Conservation (phyloP, 345 rosid species). For the Gossypium herbaceum region DNA sequence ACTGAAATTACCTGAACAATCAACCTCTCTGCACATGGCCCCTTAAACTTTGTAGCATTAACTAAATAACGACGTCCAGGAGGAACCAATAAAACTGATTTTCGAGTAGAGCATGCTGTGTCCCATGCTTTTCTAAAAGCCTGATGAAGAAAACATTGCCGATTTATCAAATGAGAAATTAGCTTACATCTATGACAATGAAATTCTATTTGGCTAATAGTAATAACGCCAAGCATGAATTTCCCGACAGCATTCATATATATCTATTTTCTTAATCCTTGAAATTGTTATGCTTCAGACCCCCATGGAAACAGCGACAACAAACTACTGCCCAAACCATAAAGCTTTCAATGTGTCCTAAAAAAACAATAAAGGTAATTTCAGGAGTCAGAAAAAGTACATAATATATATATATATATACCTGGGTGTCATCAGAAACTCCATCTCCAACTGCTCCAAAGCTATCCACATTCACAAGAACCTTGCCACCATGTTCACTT, state of each 20-base stretch:
- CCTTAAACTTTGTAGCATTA: slow-evolving; percentile 75
- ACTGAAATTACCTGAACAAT: slow-evolving; percentile 59
- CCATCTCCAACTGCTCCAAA: slow-evolving; percentile 91
- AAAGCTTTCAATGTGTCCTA: neutral
- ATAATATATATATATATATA: slow-evolving; percentile 23
- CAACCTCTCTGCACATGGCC: slow-evolving; percentile 75
- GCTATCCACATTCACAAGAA: slow-evolving; percentile 88
- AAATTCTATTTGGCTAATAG: neutral
- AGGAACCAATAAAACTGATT: slow-evolving; percentile 76
- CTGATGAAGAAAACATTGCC: slow-evolving; percentile 29
- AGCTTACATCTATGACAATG: neutral
- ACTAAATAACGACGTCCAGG: slow-evolving; percentile 62
- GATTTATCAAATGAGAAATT: neutral
- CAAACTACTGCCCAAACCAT: neutral
- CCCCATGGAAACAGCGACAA: neutral
- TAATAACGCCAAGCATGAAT: neutral
- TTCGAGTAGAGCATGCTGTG: slow-evolving; percentile 60
- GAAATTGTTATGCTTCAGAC: neutral
- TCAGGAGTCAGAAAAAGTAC: neutral
- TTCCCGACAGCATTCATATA: neutral
- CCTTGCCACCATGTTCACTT: slow-evolving; percentile 55
- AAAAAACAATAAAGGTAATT: neutral
- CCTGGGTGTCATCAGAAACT: slow-evolving; percentile 91
- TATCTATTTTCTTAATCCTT: neutral
- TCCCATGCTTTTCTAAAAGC: slow-evolving; percentile 78